These are phyloP conservation scores for Ambrosiella cleistominuta DNA, from an alignment of 2,329 filamentous ascomycete genomes.

Conservation along the genomic window DNA sequence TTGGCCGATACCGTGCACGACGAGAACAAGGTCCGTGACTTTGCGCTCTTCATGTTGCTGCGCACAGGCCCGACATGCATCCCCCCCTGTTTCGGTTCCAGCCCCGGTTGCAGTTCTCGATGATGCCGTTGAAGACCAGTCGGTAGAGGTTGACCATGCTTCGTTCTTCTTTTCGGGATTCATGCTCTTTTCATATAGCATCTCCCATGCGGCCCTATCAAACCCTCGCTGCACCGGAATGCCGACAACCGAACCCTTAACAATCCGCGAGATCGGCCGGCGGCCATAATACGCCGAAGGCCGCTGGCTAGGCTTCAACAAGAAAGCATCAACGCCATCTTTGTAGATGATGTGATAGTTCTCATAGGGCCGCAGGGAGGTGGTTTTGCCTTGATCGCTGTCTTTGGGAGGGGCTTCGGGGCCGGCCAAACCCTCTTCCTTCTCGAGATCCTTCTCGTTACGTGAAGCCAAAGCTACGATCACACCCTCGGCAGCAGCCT, in stretches of 20 bases:
- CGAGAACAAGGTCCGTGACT: slow-evolving; percentile 74
- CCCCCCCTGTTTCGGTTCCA: neutral
- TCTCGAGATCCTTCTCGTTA: neutral
- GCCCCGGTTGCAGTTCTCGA: neutral
- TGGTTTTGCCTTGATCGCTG: slow-evolving; percentile 4
- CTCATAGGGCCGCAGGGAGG: slow-evolving; percentile 38
- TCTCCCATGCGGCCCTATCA: slow-evolving; percentile 58
- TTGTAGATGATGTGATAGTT: slow-evolving; percentile 78
- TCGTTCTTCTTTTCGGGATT: slow-evolving; percentile 17
- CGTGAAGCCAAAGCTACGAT: neutral
- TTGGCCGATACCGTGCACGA: slow-evolving; percentile 91
- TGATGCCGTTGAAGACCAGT: slow-evolving; percentile 13
- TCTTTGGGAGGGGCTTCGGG: slow-evolving; percentile 16
- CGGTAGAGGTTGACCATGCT: neutral
- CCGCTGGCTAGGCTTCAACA: slow-evolving; percentile 69
- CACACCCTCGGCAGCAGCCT: slow-evolving; percentile 38
- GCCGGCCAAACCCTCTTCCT: slow-evolving; percentile 4
- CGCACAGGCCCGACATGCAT: slow-evolving; percentile 39
- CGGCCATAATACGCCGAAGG: slow-evolving; percentile 75
- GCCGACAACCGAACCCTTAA: slow-evolving; percentile 66
- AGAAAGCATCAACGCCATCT: slow-evolving; percentile 56
- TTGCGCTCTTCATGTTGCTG: slow-evolving; percentile 45
- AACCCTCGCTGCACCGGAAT: slow-evolving; percentile 84
- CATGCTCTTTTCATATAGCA: slow-evolving; percentile 38
- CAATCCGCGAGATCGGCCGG: slow-evolving; percentile 65